Conservation (phyloP, 306 rosid genomes). For the Ammopiptanthus mongolicus region DNA sequence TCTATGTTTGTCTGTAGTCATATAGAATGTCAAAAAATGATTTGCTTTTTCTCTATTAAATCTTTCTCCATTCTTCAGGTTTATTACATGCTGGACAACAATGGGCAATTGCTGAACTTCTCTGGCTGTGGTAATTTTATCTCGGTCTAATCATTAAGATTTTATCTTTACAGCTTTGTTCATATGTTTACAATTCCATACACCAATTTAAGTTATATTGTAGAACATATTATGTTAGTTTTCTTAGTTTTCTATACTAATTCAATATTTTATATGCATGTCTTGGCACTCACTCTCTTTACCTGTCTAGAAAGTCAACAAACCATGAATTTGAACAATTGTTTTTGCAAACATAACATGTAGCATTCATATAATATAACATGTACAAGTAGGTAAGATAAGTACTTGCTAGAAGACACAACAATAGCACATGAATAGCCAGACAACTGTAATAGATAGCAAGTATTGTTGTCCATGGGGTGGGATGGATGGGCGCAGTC, state of each 20-base stretch:
- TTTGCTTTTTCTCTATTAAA: slow-evolving; percentile 7
- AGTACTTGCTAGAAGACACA: not conserved
- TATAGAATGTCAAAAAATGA: slow-evolving; percentile 5
- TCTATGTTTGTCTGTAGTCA: slow-evolving; percentile 6
- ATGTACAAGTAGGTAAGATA: not conserved
- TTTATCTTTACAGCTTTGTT: not conserved
- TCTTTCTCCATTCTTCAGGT: slow-evolving; percentile 46
- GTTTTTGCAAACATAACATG: not conserved
- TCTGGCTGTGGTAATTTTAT: slow-evolving; percentile 84
- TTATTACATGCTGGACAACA: slow-evolving; percentile 85
- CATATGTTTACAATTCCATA: not conserved
- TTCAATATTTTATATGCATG: not conserved
- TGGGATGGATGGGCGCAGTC: not conserved
- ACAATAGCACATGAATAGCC: not conserved
- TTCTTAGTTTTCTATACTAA: not conserved
- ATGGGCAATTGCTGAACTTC: slow-evolving; percentile 71
- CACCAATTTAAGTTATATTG: not conserved
- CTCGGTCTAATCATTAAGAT: slow-evolving; percentile 2
- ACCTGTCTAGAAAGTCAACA: not conserved
- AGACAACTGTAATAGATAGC: not conserved
- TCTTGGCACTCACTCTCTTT: not conserved
- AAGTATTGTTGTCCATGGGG: not conserved
- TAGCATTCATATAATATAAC: not conserved
- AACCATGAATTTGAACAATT: not conserved
- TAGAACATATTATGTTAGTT: not conserved